These are phyloP conservation scores for Eucalyptus decipiens DNA, from an alignment of 345 rosid species.

Conservation along the genomic window DNA sequence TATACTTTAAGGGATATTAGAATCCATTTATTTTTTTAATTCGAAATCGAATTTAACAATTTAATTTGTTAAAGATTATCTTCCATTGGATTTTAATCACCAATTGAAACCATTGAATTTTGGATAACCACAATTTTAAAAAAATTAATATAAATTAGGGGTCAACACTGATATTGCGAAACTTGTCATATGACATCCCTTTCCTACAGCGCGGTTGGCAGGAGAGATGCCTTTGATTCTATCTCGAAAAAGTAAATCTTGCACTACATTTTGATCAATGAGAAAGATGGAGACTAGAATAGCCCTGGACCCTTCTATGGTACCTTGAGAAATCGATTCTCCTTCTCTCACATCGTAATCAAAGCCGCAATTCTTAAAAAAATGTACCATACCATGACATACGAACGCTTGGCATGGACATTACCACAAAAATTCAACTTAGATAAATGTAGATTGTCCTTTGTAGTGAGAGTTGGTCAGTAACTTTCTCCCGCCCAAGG, in stretches of 20 bases:
- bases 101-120: not conserved
- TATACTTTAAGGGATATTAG: not conserved
- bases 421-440: not conserved
- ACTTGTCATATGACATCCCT: not conserved
- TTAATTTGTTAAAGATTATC: not conserved
- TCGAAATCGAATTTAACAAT: not conserved
- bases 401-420: not conserved
- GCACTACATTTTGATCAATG: not conserved
- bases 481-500: too few relatives aligned
- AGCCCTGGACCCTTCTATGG: rapidly evolving
- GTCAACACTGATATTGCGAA: rapidly evolving
- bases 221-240: not conserved
- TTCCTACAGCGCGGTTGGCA: rapidly evolving
- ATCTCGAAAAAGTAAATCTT: not conserved
- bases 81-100: not conserved
- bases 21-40: not conserved
- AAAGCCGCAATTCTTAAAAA: not conserved
- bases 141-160: not conserved
- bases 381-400: too few relatives aligned
- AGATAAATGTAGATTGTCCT: not conserved
- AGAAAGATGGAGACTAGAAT: not conserved
- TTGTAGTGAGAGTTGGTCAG: too few relatives aligned
- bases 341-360: not conserved
- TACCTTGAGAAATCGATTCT: not conserved
- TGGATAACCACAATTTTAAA: not conserved